phyloP scores from a whole-genome alignment of 495 filamentous ascomycete species.

The Penicillium goetzii region DNA sequence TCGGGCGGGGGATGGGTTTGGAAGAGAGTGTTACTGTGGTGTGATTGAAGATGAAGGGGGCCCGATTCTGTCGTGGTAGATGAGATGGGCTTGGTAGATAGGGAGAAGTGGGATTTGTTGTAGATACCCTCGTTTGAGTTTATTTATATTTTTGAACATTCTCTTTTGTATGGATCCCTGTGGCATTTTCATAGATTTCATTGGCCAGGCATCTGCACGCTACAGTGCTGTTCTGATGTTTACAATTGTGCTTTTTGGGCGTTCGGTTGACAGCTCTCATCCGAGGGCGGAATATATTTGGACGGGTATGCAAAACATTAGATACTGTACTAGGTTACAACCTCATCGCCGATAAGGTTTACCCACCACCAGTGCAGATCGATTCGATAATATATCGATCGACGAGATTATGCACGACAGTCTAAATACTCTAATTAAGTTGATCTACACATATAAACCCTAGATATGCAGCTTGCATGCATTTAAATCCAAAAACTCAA shows the following conservation, averaged over 20 bases:
- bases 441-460: background rate
- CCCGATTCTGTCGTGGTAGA: background rate
- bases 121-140: conserved; percentile 22
- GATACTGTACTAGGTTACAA: background rate
- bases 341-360: background rate
- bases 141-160: background rate
- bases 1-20: conserved; percentile 81
- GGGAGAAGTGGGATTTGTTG: conserved; percentile 2
- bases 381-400: background rate
- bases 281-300: background rate
- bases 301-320: background rate
- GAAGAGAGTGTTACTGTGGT: conserved; percentile 27
- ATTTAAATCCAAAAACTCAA: background rate
- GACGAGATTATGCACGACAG: background rate
- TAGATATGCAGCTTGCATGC: background rate
- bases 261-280: no score
- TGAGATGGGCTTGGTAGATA: background rate
- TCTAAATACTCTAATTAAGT: background rate
- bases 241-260: no score
- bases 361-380: background rate
- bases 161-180: background rate
- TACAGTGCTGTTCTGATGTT: no score
- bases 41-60: conserved; percentile 6
- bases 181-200: no score
- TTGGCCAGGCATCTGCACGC: no score